Percentiles rank a stretch among this genome's conserved stretches.
Conservation (phyloP, 2,329 filamentous ascomycete species). For the Cladosporium oxysporum region DNA sequence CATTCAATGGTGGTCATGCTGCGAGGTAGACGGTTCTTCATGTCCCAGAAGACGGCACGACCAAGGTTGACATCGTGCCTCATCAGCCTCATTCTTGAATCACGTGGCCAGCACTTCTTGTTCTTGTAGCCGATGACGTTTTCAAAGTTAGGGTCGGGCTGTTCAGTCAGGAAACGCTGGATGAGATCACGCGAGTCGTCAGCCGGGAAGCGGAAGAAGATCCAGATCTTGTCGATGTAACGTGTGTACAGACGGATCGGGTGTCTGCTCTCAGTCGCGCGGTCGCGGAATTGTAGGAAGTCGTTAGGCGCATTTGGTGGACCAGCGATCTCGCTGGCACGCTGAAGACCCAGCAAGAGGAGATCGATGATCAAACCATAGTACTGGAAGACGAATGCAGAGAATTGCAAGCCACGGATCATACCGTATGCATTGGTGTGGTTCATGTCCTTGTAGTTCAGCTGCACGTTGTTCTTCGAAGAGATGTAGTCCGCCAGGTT, state of each 20-base stretch:
- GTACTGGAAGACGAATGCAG: constrained; percentile 98
- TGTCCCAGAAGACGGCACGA: constrained; percentile 96
- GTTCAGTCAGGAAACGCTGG: constrained; percentile 95
- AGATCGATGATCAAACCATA: constrained; percentile 95
- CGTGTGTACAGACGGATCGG: constrained; percentile 96
- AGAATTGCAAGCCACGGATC: constrained; percentile 97
- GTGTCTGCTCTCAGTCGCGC: constrained; percentile 87
- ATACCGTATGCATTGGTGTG: constrained; percentile 98
- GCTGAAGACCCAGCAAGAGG: constrained; percentile 85
- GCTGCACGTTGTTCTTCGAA: constrained; percentile 97
- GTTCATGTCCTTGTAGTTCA: constrained; percentile 99
- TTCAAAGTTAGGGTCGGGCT: constrained; percentile 98
- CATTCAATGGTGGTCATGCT: constrained; percentile 97
- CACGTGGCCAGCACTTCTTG: constrained; percentile 98
- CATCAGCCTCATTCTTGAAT: constrained; percentile 98
- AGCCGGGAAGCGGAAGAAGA: constrained; percentile 89
- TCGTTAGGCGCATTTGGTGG: constrained; percentile 93
- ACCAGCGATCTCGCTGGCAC: constrained; percentile 96
- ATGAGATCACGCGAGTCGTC: constrained; percentile 96
- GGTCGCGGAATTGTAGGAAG: constrained; percentile 94
- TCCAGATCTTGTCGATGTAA: constrained; percentile 98
- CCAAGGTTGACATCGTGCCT: constrained; percentile 97
- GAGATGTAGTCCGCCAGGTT: constrained; percentile 99
- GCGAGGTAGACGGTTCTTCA: constrained; percentile 93
- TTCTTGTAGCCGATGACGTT: constrained; percentile 99